phyloP scores from a whole-genome alignment of 2,329 filamentous ascomycete species.

The Botrytis porri region DNA sequence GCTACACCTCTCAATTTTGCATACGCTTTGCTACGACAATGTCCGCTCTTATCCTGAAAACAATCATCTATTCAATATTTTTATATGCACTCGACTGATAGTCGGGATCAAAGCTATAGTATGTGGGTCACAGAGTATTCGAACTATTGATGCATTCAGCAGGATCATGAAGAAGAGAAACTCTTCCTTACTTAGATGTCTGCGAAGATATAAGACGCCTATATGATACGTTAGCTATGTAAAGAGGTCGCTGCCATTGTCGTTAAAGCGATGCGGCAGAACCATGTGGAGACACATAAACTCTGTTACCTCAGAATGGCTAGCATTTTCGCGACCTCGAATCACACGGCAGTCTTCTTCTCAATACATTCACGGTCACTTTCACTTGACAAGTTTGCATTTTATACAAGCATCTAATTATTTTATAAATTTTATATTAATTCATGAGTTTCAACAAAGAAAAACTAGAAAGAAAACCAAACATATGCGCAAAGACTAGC shows the following conservation, averaged over 20 bases:
- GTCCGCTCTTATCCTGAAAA: too few species aligned
- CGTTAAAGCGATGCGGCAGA: neutral
- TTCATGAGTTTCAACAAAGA: neutral
- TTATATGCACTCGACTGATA: neutral
- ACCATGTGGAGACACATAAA: neutral
- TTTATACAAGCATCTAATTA: neutral
- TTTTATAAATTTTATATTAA: neutral
- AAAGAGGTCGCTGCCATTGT: neutral
- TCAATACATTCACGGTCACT: neutral
- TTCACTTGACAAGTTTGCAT: neutral
- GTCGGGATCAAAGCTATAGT: neutral
- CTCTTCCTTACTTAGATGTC: neutral
- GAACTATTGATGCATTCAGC: neutral
- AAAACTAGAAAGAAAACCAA: neutral
- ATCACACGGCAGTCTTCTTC: neutral
- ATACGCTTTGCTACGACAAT: too few species aligned
- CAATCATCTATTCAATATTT: neutral
- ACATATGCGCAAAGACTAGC: neutral
- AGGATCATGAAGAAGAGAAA: neutral
- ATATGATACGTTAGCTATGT: neutral
- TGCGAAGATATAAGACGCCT: neutral
- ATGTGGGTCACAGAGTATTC: neutral
- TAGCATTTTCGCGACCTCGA: neutral
- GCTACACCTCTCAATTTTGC: too few species aligned
- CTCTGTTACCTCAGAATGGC: neutral